Evolutionary conservation across 352 stramenopile genomes (phyloP), one percentile per base, ranked within the genome.

Genomic region (Pythium aquatile): DNA sequence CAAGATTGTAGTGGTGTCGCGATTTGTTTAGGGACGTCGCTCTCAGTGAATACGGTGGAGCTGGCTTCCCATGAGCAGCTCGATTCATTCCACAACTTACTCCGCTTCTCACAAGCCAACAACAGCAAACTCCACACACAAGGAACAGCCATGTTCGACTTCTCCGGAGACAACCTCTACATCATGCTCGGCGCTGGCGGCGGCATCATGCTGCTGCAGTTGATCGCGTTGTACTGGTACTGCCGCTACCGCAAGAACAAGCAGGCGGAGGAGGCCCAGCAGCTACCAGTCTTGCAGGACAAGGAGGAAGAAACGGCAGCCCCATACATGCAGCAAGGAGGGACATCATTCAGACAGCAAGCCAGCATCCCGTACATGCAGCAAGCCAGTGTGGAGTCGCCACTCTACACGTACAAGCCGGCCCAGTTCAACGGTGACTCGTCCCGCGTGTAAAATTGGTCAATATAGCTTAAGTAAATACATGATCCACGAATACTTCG

Each of bases 131-230:
- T 11, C 28, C 30, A 17, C 16, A 24, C 20, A 24, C 35, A 11
- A 10, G 14, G 35, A 7, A 40, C 35, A 16, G 2, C 35, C 35
- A 63, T 63, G 59, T 10, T 65, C 51, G 59, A 65, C 17, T 65
- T 59, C 37, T 65, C 59, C 3, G 49, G 58, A 29, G 59, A 65
- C 49, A 59, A 51, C 37, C 59, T 58, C 28, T 65, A 65, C 28
- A 40, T 17, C 8, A 32, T 42, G 24, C 58, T 65, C 49, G 59
- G 59, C 26, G 51, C 2, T 35, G 59, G 59, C 11, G 59, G 33
- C n/a, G 37, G 13, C 16, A 1, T 65, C 37, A n/a, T 58, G 16
- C 49, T 65, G 30, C 28, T 65, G 24, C 9, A 59, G 26, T 20
- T 65, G 8, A 11, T 42, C 30, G 35, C 8, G 7, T 40, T 40